Conservation (phyloP, 352 stramenopile genomes). For the Thraustochytrium sp. region DNA sequence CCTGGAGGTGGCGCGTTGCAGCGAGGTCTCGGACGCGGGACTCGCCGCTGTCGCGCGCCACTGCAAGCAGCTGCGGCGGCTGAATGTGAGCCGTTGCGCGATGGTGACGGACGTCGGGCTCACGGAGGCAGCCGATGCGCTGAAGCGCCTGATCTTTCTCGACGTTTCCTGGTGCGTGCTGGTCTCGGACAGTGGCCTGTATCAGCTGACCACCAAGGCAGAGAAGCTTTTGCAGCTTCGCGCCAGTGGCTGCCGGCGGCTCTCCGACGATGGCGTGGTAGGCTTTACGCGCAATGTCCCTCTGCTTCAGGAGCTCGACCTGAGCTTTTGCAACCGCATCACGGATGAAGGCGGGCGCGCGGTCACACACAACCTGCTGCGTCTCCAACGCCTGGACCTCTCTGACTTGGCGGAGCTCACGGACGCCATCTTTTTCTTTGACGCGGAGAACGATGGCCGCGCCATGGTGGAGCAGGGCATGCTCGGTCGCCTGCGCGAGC, state of each 20-base stretch:
- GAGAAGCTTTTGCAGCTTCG: conserved; percentile 60
- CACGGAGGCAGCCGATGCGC: neutral
- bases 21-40: conserved; percentile 66
- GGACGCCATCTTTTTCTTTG: conserved; percentile 71
- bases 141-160: conserved; percentile 45
- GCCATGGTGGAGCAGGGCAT: conserved; percentile 70
- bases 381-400: conserved; percentile 68
- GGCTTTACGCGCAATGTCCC: conserved; percentile 62
- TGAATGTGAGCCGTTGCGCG: conserved; percentile 53
- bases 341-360: conserved; percentile 64
- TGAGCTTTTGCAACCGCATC: conserved; percentile 70
- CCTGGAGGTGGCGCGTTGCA: conserved; percentile 70
- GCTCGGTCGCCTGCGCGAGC: conserved; percentile 56
- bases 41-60: conserved; percentile 62
- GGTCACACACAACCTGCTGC: conserved; percentile 72
- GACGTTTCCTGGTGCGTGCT: conserved; percentile 48
- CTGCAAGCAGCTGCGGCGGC: conserved; percentile 59
- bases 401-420: conserved; percentile 67
- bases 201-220: conserved; percentile 50
- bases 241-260: conserved; percentile 65
- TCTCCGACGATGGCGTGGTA: conserved; percentile 68
- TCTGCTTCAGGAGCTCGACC: conserved; percentile 63
- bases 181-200: conserved; percentile 56
- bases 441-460: conserved; percentile 70
- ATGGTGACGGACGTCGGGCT: conserved; percentile 51